Evolutionary conservation across 108 stramenopile genomes (phyloP).

Genomic region (Tribonema minus): DNA sequence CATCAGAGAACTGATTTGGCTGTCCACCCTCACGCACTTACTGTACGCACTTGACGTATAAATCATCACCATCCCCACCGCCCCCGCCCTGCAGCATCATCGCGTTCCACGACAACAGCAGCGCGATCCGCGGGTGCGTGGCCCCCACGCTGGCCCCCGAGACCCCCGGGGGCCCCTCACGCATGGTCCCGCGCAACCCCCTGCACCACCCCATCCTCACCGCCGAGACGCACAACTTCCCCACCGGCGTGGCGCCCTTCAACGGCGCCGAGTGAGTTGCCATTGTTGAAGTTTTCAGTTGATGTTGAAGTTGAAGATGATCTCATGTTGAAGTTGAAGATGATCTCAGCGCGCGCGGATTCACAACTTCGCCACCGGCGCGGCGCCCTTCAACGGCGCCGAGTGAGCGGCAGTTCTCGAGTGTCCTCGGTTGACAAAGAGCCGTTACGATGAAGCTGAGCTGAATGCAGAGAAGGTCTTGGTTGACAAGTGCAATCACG

Average conservation of each 20-base stretch:
- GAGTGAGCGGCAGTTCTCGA: too few species aligned
- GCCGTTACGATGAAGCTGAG: too few species aligned
- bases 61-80: not conserved
- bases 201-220: constrained; percentile 89
- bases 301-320: too few species aligned
- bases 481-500: too few species aligned
- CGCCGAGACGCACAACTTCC: constrained; percentile 99
- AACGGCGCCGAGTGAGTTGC: constrained; percentile 79
- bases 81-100: constrained; percentile 75
- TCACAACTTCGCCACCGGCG: constrained; percentile 97
- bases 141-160: constrained; percentile 21
- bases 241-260: constrained; percentile 96
- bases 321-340: too few species aligned
- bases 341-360: too few species aligned
- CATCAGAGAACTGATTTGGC: too few species aligned
- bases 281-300: not conserved
- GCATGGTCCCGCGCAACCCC: constrained; percentile 44
- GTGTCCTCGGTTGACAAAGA: too few species aligned
- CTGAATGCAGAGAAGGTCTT: too few species aligned
- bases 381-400: constrained; percentile 97
- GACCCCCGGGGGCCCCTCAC: constrained; percentile 24
- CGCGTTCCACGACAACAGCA: constrained; percentile 97
- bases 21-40: not conserved
- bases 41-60: not conserved
- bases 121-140: constrained; percentile 74